A percentile compares a stretch with the other conserved stretches of the same genome.
Evolutionary conservation across 768 basidiomycete species (phyloP).

Genomic region (Suillus placidus): DNA sequence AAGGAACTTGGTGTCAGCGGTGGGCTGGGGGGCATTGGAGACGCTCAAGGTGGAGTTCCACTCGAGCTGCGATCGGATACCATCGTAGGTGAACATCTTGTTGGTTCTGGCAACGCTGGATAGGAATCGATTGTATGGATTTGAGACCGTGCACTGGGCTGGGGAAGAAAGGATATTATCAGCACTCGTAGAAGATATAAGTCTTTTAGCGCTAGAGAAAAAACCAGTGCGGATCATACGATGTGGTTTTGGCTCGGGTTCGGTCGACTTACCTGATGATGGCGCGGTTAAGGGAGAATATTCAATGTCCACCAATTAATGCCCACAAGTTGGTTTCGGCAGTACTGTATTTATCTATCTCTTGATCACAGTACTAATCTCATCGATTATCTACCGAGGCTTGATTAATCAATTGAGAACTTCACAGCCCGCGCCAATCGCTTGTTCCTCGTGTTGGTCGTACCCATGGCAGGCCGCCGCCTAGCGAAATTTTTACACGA

Average conservation of each 20-base stretch:
- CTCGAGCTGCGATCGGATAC: slow-evolving; percentile 82
- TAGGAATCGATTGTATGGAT: slow-evolving; percentile 15
- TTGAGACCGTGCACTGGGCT: slow-evolving; percentile 14
- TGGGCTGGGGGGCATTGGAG: slow-evolving; percentile 67
- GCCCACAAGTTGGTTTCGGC: not conserved
- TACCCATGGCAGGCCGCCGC: not conserved
- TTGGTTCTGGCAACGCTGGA: slow-evolving; percentile 13
- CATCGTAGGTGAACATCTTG: slow-evolving; percentile 58
- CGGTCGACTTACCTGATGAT: slow-evolving; percentile 25
- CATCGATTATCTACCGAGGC: not conserved
- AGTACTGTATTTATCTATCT: slow-evolving; percentile 11
- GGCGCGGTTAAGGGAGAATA: slow-evolving; percentile 9
- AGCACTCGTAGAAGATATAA: slow-evolving; percentile 18
- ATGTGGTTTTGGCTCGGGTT: slow-evolving; percentile 8
- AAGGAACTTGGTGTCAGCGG: slow-evolving; percentile 79
- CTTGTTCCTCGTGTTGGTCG: slow-evolving; percentile 1
- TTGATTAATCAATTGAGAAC: not conserved
- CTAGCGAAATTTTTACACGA: slow-evolving; percentile 20
- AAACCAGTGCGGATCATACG: slow-evolving; percentile 15
- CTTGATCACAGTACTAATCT: not conserved
- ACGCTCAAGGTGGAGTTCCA: slow-evolving; percentile 89
- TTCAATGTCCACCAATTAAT: not conserved
- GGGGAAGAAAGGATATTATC: slow-evolving; percentile 13
- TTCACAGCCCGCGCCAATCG: slow-evolving; percentile 15
- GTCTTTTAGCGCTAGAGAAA: slow-evolving; percentile 19